Evolutionary conservation across 148 eudicot species (phyloP).

Genomic region (Agrostemma githago): DNA sequence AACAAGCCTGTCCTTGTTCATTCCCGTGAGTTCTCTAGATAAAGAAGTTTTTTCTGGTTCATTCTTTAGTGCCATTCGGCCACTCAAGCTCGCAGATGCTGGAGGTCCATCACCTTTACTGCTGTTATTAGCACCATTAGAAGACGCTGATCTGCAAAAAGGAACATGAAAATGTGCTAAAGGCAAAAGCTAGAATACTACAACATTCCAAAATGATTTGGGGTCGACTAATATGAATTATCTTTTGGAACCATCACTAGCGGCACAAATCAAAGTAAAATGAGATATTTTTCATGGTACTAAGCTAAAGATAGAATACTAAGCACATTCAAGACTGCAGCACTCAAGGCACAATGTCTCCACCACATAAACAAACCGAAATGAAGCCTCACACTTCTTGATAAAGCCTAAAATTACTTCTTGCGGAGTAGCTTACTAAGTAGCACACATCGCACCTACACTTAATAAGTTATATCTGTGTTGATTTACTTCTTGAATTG

Average conservation of each 20-base stretch:
- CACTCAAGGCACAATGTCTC: neutral
- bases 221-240: too few relatives aligned
- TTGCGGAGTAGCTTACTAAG: neutral
- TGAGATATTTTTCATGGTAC: too few relatives aligned
- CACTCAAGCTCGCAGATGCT: slow-evolving; percentile 44
- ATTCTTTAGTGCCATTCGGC: slow-evolving; percentile 49
- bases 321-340: neutral
- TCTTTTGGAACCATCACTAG: too few relatives aligned
- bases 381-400: neutral
- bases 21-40: slow-evolving; percentile 53
- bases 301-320: neutral
- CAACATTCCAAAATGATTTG: neutral
- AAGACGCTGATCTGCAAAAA: slow-evolving; percentile 52
- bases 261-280: too few relatives aligned
- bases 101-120: slow-evolving; percentile 51
- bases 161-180: neutral
- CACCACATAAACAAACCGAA: neutral
- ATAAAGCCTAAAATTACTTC: neutral
- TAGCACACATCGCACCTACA: neutral
- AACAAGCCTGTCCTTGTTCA: slow-evolving; percentile 55
- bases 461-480: neutral
- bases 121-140: slow-evolving; percentile 45
- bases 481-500: neutral
- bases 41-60: slow-evolving; percentile 60
- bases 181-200: neutral